These are phyloP conservation scores for Acacia concinna DNA, from an alignment of 331 rosid species.

Conservation along the genomic window DNA sequence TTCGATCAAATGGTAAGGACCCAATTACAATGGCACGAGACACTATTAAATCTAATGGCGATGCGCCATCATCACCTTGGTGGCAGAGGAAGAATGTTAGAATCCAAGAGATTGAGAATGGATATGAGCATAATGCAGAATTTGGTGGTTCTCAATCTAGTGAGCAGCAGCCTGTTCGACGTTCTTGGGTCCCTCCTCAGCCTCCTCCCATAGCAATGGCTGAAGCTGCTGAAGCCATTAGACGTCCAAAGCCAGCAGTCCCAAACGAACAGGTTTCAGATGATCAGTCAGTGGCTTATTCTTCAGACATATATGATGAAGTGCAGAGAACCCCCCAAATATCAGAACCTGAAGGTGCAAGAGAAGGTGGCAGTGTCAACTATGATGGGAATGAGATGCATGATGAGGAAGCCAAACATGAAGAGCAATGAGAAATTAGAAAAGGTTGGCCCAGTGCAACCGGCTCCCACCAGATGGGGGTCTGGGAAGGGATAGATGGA, in stretches of 20 bases:
- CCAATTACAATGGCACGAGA: constrained; percentile 36
- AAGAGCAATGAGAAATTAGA: constrained; percentile 15
- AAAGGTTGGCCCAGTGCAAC: too few relatives aligned
- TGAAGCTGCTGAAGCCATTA: constrained; percentile 89
- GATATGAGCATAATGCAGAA: constrained; percentile 42
- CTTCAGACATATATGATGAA: constrained; percentile 52
- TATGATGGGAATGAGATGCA: constrained; percentile 51
- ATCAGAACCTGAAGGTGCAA: constrained; percentile 48
- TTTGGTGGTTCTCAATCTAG: constrained; percentile 33
- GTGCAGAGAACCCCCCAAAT: constrained; percentile 43
- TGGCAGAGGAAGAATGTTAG: constrained; percentile 59
- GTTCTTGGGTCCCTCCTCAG: constrained; percentile 84
- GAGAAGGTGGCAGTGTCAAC: constrained; percentile 33
- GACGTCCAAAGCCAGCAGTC: constrained; percentile 54
- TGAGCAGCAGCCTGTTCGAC: constrained; percentile 45
- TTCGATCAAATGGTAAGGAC: constrained; percentile 42
- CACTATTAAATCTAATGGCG: constrained; percentile 40
- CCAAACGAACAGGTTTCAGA: constrained; percentile 45
- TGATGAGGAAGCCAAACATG: constrained; percentile 27
- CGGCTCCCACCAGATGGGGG: too few relatives aligned
- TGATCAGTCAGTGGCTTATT: constrained; percentile 39
- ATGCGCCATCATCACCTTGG: constrained; percentile 51
- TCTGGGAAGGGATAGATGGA: too few relatives aligned
- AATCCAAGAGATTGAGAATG: constrained; percentile 56
- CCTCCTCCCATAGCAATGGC: constrained; percentile 74